These are phyloP conservation scores for Tylopilus subfusipes DNA, from an alignment of 768 basidiomycete genomes.

Conservation along the genomic window DNA sequence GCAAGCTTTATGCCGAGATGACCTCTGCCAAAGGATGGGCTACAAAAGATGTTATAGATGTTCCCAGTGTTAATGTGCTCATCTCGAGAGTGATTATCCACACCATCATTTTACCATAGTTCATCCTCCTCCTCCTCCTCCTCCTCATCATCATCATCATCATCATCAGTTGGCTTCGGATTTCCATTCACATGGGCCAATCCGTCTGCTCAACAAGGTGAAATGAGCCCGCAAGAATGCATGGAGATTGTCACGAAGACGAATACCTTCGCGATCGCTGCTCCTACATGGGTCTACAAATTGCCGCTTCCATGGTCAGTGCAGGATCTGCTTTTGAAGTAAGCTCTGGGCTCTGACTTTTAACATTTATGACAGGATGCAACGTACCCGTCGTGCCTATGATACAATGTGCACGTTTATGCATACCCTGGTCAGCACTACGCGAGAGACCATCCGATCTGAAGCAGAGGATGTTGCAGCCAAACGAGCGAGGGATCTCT, in stretches of 20 bases:
- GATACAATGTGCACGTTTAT: slow-evolving; percentile 23
- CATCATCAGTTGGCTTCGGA: slow-evolving; percentile 24
- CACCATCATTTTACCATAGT: slow-evolving; percentile 4
- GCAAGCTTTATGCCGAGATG: slow-evolving; percentile 21
- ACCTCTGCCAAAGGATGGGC: slow-evolving; percentile 15
- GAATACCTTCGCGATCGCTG: slow-evolving; percentile 14
- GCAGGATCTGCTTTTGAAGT: not conserved
- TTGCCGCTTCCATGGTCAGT: slow-evolving; percentile 20
- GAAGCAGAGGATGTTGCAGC: not conserved
- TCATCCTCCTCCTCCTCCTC: too few relatives aligned
- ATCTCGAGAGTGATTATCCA: not conserved
- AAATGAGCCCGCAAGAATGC: slow-evolving; percentile 22
- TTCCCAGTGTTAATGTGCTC: slow-evolving; percentile 11
- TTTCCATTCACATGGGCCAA: slow-evolving; percentile 21
- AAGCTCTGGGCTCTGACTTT: not conserved
- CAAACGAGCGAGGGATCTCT: slow-evolving; percentile 17
- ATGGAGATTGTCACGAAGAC: slow-evolving; percentile 14
- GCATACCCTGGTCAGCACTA: slow-evolving; percentile 9
- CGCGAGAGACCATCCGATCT: slow-evolving; percentile 12
- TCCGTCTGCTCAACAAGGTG: slow-evolving; percentile 11
- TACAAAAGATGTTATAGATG: slow-evolving; percentile 14
- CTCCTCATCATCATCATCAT: too few relatives aligned
- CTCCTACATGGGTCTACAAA: slow-evolving; percentile 22
- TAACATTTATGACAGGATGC: slow-evolving; percentile 12
- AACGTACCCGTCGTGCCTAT: slow-evolving; percentile 17